These are phyloP conservation scores for Breynia disticha DNA, from an alignment of 441 rosid species.

Conservation along the genomic window DNA sequence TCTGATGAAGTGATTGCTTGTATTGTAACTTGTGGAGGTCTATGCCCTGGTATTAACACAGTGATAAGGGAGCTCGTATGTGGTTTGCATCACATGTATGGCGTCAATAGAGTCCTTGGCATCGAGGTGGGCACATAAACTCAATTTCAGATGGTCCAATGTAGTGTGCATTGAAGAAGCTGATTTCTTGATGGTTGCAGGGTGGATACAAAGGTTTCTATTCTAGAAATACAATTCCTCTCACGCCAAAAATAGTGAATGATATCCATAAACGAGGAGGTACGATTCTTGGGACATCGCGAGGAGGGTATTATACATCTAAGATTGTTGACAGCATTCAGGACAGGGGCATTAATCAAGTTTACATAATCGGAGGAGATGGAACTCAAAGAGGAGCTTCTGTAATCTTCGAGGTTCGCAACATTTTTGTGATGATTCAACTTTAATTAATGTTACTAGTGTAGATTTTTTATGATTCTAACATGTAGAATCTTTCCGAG, in stretches of 20 bases:
- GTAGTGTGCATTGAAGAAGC: not conserved
- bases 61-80: conserved; percentile 87
- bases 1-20: conserved; percentile 76
- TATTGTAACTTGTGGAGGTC: conserved; percentile 89
- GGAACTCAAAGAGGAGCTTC: conserved; percentile 52
- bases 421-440: not conserved
- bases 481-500: not conserved
- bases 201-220: conserved; percentile 55
- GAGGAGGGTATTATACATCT: conserved; percentile 42
- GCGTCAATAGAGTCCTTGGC: conserved; percentile 60
- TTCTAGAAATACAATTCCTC: conserved; percentile 30
- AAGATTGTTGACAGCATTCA: conserved; percentile 56
- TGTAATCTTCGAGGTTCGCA: conserved; percentile 31
- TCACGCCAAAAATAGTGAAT: conserved; percentile 40
- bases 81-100: conserved; percentile 68
- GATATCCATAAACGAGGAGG: conserved; percentile 54
- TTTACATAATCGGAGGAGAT: conserved; percentile 47
- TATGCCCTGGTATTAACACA: conserved; percentile 87
- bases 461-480: too few species aligned
- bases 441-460: too few species aligned
- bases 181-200: conserved; percentile 15
- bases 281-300: conserved; percentile 44
- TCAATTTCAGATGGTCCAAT: too few species aligned
- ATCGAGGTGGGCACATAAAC: conserved; percentile 43
- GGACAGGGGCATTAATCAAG: conserved; percentile 54